Percentiles rank a stretch among this genome's conserved stretches.
These are phyloP conservation scores for Acanthamoeba sp. DNA, from an alignment of 208 protist species.

Conservation along the genomic window DNA sequence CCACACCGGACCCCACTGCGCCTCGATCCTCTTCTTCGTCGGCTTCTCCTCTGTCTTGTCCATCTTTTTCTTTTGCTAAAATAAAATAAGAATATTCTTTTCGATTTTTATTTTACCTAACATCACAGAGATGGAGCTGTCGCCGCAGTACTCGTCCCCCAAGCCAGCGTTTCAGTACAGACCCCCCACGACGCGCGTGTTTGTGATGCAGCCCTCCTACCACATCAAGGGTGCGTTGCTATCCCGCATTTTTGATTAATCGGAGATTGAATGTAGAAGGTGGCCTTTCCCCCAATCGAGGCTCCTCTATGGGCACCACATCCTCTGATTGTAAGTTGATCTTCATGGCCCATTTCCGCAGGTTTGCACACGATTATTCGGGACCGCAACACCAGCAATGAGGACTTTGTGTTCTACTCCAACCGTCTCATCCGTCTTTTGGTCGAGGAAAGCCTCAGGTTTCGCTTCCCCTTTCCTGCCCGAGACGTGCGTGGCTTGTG, in stretches of 20 bases:
- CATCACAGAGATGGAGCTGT: background rate
- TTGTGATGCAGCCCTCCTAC: slow-evolving; percentile 17
- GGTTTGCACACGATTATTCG: slow-evolving; percentile 94
- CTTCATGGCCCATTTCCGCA: slow-evolving; percentile 9
- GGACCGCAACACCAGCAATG: slow-evolving; percentile 92
- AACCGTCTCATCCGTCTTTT: slow-evolving; percentile 97
- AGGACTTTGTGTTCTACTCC: slow-evolving; percentile 98
- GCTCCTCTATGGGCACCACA: too few species aligned
- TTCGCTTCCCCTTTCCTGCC: background rate
- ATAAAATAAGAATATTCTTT: background rate
- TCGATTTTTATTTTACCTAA: background rate
- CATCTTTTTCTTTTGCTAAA: background rate
- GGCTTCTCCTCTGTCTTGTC: background rate
- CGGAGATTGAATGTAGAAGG: too few species aligned
- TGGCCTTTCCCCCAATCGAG: too few species aligned
- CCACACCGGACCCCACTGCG: slow-evolving; percentile 7
- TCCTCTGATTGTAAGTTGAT: background rate
- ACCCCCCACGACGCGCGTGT: background rate
- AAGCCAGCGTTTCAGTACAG: background rate
- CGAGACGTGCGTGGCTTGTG: background rate
- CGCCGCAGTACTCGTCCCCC: slow-evolving; percentile 1
- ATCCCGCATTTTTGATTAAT: too few species aligned
- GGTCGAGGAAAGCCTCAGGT: slow-evolving; percentile 90
- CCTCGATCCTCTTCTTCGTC: background rate
- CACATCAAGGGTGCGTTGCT: slow-evolving; percentile 10